These are phyloP conservation scores for Backusella psychrophila DNA, from an alignment of 192 early-diverging fungal species.

Conservation along the genomic window DNA sequence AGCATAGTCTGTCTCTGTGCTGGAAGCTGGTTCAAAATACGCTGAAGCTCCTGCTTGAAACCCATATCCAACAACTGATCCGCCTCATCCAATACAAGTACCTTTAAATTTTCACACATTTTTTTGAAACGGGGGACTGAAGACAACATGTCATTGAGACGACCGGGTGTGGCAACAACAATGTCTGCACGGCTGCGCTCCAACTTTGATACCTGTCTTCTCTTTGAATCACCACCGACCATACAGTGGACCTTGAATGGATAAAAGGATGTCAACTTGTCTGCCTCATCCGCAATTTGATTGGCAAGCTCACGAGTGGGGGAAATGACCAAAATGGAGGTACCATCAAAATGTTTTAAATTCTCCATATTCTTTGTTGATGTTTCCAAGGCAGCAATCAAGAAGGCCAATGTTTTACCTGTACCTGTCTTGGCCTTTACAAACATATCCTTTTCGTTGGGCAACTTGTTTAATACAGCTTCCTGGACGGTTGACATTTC, in stretches of 20 bases:
- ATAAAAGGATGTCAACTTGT: conserved; percentile 57
- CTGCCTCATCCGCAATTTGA: conserved; percentile 79
- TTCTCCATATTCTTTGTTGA: conserved; percentile 43
- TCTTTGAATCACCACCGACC: conserved; percentile 74
- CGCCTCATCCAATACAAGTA: conserved; percentile 93
- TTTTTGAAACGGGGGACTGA: conserved; percentile 61
- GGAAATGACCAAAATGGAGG: conserved; percentile 75
- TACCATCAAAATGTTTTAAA: conserved; percentile 43
- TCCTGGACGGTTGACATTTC: conserved; percentile 84
- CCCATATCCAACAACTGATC: conserved; percentile 96
- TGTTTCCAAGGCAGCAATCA: conserved; percentile 84
- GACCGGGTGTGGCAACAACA: conserved; percentile 95
- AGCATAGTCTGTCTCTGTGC: conserved; percentile 82
- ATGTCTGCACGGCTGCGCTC: conserved; percentile 66
- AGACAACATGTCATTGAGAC: conserved; percentile 73
- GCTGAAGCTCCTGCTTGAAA: conserved; percentile 82
- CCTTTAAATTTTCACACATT: conserved; percentile 47
- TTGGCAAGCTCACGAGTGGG: conserved; percentile 92
- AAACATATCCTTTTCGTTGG: conserved; percentile 78
- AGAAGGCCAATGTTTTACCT: conserved; percentile 95
- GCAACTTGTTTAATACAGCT: conserved; percentile 70
- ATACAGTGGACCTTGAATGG: conserved; percentile 65
- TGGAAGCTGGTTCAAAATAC: conserved; percentile 62
- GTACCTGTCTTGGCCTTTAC: conserved; percentile 97
- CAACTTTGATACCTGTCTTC: conserved; percentile 51